phyloP scores from a whole-genome alignment of 352 stramenopile genomes.

The Plasmopara muralis region DNA sequence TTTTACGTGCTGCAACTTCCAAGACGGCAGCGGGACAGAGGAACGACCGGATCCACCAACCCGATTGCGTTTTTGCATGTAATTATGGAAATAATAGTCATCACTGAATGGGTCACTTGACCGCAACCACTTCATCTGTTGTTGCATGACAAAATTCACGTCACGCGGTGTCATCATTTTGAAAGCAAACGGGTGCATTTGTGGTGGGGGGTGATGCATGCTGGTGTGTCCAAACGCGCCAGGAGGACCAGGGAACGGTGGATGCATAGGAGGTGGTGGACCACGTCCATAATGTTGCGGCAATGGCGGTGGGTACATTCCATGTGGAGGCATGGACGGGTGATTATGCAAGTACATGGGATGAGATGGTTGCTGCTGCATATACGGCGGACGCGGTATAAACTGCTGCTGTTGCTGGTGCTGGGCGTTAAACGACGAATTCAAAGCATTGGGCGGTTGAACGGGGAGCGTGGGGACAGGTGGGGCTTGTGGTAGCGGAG shows the following conservation, averaged over 20 bases:
- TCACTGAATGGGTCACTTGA: constrained; percentile 85
- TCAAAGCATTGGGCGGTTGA: constrained; percentile 6
- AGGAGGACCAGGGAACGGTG: constrained; percentile 21
- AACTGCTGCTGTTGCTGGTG: constrained; percentile 24
- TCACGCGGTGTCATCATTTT: constrained; percentile 85
- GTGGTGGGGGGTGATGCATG: constrained; percentile 20
- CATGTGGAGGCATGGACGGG: constrained; percentile 20
- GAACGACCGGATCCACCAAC: constrained; percentile 22
- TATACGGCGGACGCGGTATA: constrained; percentile 20
- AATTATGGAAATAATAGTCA: constrained; percentile 87
- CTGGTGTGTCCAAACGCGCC: constrained; percentile 17
- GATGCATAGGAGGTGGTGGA: constrained; percentile 19
- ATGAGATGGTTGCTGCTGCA: constrained; percentile 27
- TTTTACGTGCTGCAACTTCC: constrained; percentile 82
- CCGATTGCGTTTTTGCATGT: constrained; percentile 65
- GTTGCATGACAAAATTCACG: constrained; percentile 80
- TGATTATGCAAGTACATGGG: constrained; percentile 32
- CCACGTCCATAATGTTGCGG: constrained; percentile 22
- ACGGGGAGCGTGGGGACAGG: constrained; percentile 21
- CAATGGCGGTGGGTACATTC: constrained; percentile 30
- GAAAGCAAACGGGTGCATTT: constrained; percentile 45
- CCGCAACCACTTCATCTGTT: constrained; percentile 81
- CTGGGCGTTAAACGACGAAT: not conserved
- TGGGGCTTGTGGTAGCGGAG: constrained; percentile 24
- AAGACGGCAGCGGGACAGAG: constrained; percentile 59